Evolutionary conservation across 208 protist genomes (phyloP), one percentile per base, ranked within the genome.

Genomic region (Leptomonas seymouri): DNA sequence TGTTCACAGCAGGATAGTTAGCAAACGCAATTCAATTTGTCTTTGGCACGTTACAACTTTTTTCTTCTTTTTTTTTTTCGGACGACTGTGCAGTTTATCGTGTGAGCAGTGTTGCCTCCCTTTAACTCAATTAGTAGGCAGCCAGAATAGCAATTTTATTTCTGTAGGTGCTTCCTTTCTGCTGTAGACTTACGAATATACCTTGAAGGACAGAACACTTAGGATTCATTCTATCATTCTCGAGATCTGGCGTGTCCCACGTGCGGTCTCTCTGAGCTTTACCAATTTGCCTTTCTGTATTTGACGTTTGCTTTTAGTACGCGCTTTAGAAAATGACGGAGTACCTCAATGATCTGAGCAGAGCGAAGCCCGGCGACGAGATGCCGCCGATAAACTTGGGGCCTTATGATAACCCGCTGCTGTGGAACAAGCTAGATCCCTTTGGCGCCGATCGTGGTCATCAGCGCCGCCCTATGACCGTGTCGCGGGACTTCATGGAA

Each of bases 391-490:
- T 94, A 66, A 96, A 96, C 70, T 77, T 96, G 16, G 91, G 91
- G 15, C 91, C 91, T 3, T 96, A 94, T 73, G 91, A 96, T 78
- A 96, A 96, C 67, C 91, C 91, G 20, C 80, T 96, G 21, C 76
- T 96, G 48, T 96, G 91, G 89, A 96, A 96, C 77, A 87, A 91
- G 75, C 82, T 96, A 27, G 91, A 96, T 50, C 91, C 91, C n/a
- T 96, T 83, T 60, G 91, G 91, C 50, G 91, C 91, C n/a, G 91
- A 96, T 71, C 89, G 91, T 76, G 84, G 87, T 12, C 91, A 96
- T 66, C 91, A 96, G 72, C 91, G 91, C 50, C 86, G 91, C 15
- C 91, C 91, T 3, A 93, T 93, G 87, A 89, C 89, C 1, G 87
- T 96, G 6, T 96, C 91, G 18, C 91, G 91, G 34, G 80, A 89